phyloP scores from a whole-genome alignment of 2,329 filamentous ascomycete species.

The Apiospora aurea region DNA sequence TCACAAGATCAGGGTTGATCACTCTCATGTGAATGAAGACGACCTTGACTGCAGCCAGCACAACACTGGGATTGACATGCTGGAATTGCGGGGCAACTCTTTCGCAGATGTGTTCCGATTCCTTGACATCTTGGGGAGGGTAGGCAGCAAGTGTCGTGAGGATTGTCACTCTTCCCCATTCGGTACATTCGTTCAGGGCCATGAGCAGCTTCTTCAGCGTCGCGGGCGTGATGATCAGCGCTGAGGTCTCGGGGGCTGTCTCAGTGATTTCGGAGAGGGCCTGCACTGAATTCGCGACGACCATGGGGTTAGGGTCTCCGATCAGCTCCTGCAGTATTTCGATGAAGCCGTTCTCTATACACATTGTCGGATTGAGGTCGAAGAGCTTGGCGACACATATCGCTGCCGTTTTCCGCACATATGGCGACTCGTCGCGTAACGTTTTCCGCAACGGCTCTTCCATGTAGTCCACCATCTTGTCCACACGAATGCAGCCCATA shows the following conservation, averaged over 20 bases:
- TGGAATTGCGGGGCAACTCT: slow-evolving; percentile 96
- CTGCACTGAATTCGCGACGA: slow-evolving; percentile 96
- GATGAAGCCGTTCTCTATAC: slow-evolving; percentile 95
- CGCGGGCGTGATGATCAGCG: slow-evolving; percentile 80
- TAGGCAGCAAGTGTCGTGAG: slow-evolving; percentile 90
- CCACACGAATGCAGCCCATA: slow-evolving; percentile 97
- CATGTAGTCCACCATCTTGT: slow-evolving; percentile 99
- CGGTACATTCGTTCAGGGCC: slow-evolving; percentile 96
- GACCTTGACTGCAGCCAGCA: slow-evolving; percentile 95
- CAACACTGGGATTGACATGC: slow-evolving; percentile 96
- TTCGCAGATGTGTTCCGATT: slow-evolving; percentile 98
- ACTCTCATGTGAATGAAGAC: slow-evolving; percentile 96
- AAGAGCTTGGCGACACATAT: slow-evolving; percentile 98
- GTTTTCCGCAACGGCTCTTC: slow-evolving; percentile 97
- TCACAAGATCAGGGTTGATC: slow-evolving; percentile 77
- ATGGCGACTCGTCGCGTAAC: slow-evolving; percentile 94
- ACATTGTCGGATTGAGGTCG: slow-evolving; percentile 90
- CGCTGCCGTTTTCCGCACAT: slow-evolving; percentile 96
- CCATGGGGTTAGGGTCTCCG: slow-evolving; percentile 97
- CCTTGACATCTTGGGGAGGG: slow-evolving; percentile 84
- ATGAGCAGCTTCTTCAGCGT: slow-evolving; percentile 95
- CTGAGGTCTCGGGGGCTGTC: slow-evolving; percentile 87
- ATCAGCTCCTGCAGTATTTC: slow-evolving; percentile 95
- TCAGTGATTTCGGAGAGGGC: slow-evolving; percentile 92
- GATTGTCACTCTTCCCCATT: slow-evolving; percentile 97